These are phyloP conservation scores for Capsella bursapastoris DNA, from an alignment of 345 rosid species.

Conservation along the genomic window DNA sequence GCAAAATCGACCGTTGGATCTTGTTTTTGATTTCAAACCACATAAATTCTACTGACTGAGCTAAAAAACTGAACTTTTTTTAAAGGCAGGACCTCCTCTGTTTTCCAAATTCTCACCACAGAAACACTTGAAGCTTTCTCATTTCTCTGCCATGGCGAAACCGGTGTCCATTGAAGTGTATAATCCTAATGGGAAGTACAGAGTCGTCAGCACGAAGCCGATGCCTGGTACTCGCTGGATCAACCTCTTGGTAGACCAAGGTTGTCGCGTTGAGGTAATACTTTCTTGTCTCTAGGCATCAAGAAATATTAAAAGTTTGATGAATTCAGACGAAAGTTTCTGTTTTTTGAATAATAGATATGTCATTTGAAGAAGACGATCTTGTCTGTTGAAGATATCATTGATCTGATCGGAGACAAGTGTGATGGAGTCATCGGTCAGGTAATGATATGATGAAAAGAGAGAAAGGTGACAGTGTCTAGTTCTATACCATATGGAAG, in stretches of 20 bases:
- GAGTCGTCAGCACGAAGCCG: slow-evolving; percentile 92
- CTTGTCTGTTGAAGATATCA: slow-evolving; percentile 87
- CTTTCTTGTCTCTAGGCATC: slow-evolving; percentile 1
- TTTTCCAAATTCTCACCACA: slow-evolving; percentile 30
- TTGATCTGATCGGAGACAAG: slow-evolving; percentile 82
- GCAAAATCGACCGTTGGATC: slow-evolving; percentile 44
- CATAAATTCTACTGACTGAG: slow-evolving; percentile 20
- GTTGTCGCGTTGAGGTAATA: slow-evolving; percentile 87
- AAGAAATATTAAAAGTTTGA: neutral
- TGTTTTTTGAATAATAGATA: slow-evolving; percentile 49
- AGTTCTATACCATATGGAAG: neutral
- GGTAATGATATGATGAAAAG: slow-evolving; percentile 48
- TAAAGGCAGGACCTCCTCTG: slow-evolving; percentile 4
- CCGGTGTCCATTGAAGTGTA: slow-evolving; percentile 91
- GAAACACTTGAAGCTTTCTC: neutral
- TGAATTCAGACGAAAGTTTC: neutral
- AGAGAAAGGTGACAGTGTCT: slow-evolving; percentile 2
- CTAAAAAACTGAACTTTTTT: slow-evolving; percentile 5
- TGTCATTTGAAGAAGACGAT: slow-evolving; percentile 94
- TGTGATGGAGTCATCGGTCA: slow-evolving; percentile 98
- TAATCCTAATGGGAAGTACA: slow-evolving; percentile 88
- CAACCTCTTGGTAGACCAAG: slow-evolving; percentile 86
- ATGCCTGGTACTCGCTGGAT: slow-evolving; percentile 99
- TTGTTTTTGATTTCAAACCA: slow-evolving; percentile 34
- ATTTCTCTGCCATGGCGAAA: slow-evolving; percentile 66